These are phyloP conservation scores for Fusarium pseudonygamai DNA, from an alignment of 2,329 filamentous ascomycete species.

Conservation along the genomic window DNA sequence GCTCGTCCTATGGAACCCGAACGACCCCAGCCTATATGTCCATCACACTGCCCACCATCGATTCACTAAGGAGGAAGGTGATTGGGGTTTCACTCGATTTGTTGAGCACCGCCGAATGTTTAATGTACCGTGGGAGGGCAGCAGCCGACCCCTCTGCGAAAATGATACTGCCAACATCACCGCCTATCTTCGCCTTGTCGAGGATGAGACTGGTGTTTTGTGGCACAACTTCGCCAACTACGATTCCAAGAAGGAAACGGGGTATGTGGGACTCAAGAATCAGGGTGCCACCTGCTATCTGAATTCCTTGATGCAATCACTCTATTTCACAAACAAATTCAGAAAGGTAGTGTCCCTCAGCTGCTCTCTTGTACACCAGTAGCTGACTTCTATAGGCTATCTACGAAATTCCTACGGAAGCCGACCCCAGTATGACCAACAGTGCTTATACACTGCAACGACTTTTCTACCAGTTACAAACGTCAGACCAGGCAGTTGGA, in stretches of 20 bases:
- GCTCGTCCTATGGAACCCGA: slow-evolving; percentile 91
- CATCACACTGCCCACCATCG: slow-evolving; percentile 91
- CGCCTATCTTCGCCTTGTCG: slow-evolving; percentile 82
- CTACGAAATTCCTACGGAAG: slow-evolving; percentile 94
- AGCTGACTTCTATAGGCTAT: slow-evolving; percentile 71
- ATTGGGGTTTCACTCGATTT: slow-evolving; percentile 99
- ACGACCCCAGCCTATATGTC: slow-evolving; percentile 85
- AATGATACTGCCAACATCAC: slow-evolving; percentile 82
- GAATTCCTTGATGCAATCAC: slow-evolving; percentile 83
- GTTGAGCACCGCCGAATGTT: slow-evolving; percentile 89
- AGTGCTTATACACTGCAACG: slow-evolving; percentile 94
- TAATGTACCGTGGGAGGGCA: slow-evolving; percentile 77
- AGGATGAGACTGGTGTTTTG: slow-evolving; percentile 87
- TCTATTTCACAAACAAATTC: slow-evolving; percentile 92
- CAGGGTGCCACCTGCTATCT: slow-evolving; percentile 93
- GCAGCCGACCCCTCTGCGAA: slow-evolving; percentile 76
- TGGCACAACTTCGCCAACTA: slow-evolving; percentile 96
- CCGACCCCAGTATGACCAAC: slow-evolving; percentile 82
- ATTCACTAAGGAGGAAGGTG: slow-evolving; percentile 94
- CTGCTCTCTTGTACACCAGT: neutral
- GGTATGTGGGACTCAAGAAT: slow-evolving; percentile 95
- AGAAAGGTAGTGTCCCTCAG: slow-evolving; percentile 71
- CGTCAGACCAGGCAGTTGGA: slow-evolving; percentile 81
- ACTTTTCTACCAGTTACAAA: slow-evolving; percentile 94
- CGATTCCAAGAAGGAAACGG: slow-evolving; percentile 99